These are phyloP conservation scores for Teunomyces stri DNA, from an alignment of 805 yeast genomes.

Conservation along the genomic window DNA sequence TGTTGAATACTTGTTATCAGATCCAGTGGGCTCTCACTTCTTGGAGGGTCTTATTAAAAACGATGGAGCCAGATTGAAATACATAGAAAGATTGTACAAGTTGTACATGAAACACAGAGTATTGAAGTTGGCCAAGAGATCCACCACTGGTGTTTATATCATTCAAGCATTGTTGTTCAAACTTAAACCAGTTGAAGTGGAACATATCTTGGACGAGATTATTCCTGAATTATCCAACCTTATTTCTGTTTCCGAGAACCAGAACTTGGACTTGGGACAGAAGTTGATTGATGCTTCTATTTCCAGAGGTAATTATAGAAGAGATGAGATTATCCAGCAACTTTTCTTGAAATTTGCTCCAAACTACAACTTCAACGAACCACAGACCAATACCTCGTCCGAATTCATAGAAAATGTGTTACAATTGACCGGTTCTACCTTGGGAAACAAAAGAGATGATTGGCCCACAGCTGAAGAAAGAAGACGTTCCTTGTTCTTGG, in stretches of 20 bases:
- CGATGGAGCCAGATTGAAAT: slow-evolving; percentile 59
- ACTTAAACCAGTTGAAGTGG: slow-evolving; percentile 61
- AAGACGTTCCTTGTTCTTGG: slow-evolving; percentile 71
- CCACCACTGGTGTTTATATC: slow-evolving; percentile 80
- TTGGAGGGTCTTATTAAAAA: slow-evolving; percentile 67
- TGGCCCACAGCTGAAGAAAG: slow-evolving; percentile 93
- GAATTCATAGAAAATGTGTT: slow-evolving; percentile 68
- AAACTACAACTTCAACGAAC: slow-evolving; percentile 26
- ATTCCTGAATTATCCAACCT: slow-evolving; percentile 65
- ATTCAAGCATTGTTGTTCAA: slow-evolving; percentile 68
- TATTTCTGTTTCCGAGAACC: slow-evolving; percentile 47
- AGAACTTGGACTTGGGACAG: slow-evolving; percentile 69
- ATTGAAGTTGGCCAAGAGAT: slow-evolving; percentile 70
- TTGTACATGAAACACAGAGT: slow-evolving; percentile 74
- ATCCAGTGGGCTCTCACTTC: slow-evolving; percentile 92
- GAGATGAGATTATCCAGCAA: slow-evolving; percentile 55
- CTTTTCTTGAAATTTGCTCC: slow-evolving; percentile 42
- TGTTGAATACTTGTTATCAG: slow-evolving; percentile 79
- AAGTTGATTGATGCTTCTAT: slow-evolving; percentile 65
- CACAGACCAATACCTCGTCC: slow-evolving; percentile 24
- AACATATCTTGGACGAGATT: slow-evolving; percentile 57
- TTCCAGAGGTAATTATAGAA: slow-evolving; percentile 54
- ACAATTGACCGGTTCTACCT: slow-evolving; percentile 63
- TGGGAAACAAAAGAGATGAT: slow-evolving; percentile 79
- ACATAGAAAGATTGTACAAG: slow-evolving; percentile 66